Conservation (phyloP, 306 rosid genomes). For the Dryas drummondii region DNA sequence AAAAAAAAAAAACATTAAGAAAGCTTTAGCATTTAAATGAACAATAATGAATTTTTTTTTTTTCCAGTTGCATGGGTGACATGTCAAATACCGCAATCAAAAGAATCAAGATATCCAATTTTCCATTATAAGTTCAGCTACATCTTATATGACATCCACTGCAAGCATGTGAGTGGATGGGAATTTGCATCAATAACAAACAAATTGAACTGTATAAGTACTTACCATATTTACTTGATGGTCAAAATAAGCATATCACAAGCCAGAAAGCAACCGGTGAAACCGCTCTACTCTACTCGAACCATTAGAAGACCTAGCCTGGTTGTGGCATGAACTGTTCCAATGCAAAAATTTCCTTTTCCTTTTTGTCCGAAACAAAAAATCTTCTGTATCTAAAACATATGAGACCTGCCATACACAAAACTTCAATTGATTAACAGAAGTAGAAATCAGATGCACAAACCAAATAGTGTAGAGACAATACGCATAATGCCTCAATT, state of each 20-base stretch:
- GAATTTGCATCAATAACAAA: conserved; percentile 7
- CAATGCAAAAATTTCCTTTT: conserved; percentile 48
- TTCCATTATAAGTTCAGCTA: not conserved
- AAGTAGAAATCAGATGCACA: conserved; percentile 14
- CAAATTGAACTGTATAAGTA: conserved; percentile 17
- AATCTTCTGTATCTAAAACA: conserved; percentile 94
- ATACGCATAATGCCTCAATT: conserved; percentile 12
- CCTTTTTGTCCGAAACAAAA: conserved; percentile 64
- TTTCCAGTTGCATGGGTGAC: not conserved
- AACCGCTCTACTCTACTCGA: conserved; percentile 62
- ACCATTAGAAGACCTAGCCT: conserved; percentile 44
- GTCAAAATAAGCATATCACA: conserved; percentile 41
- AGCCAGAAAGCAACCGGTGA: conserved; percentile 52
- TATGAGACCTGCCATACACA: conserved; percentile 67
- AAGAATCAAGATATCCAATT: not conserved
- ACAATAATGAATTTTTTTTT: too few species aligned
- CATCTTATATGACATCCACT: not conserved
- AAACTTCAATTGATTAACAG: conserved; percentile 11
- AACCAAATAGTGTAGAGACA: conserved; percentile 2
- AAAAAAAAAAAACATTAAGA: too few species aligned
- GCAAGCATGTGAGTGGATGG: not conserved
- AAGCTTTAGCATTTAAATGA: too few species aligned
- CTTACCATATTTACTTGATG: conserved; percentile 61
- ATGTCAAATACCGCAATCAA: not conserved
- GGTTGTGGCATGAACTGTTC: conserved; percentile 42